A percentile compares a stretch with the other conserved stretches of the same genome.
Evolutionary conservation across 192 early-diverging fungal genomes (phyloP).

Genomic region (Coemansia biformis): DNA sequence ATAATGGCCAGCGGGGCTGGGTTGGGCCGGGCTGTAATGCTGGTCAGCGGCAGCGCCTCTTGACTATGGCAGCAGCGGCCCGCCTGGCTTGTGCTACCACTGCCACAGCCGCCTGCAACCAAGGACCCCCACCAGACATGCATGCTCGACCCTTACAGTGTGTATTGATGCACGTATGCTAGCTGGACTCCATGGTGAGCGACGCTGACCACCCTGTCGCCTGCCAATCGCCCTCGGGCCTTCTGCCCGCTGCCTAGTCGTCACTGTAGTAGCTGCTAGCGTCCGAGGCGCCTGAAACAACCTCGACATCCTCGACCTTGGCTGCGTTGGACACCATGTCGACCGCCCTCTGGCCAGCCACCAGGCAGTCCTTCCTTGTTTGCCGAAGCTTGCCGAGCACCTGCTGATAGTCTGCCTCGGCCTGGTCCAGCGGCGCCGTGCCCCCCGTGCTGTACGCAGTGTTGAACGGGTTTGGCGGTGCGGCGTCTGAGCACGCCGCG

Average conservation of each 20-base stretch:
- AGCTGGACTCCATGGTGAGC: no score
- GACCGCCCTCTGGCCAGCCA: conserved; percentile 20
- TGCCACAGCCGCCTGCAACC: no score
- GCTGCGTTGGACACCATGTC: conserved; percentile 8
- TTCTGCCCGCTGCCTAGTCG: background rate
- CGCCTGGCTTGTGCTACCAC: no score
- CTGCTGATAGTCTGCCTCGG: conserved; percentile 32
- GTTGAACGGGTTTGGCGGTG: conserved; percentile 28
- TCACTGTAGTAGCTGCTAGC: conserved; percentile 28
- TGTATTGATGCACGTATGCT: no score
- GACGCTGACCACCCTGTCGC: no score
- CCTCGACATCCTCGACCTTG: conserved; percentile 14
- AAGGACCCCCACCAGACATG: no score
- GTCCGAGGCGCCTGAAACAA: conserved; percentile 15
- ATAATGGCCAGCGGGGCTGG: no score
- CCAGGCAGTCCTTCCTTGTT: conserved; percentile 10
- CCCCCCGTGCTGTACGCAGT: conserved; percentile 37
- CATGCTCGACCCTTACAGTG: no score
- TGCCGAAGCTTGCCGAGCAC: conserved; percentile 31
- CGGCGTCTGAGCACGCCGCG: conserved; percentile 4
- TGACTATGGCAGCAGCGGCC: no score
- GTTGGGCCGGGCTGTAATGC: no score
- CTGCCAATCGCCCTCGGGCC: no score
- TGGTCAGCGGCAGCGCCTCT: no score
- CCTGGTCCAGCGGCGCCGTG: conserved; percentile 40